A percentile compares a stretch with the other conserved stretches of the same genome.
Evolutionary conservation across 2,329 filamentous ascomycete genomes (phyloP).

Genomic region (Macrophomina tecta): DNA sequence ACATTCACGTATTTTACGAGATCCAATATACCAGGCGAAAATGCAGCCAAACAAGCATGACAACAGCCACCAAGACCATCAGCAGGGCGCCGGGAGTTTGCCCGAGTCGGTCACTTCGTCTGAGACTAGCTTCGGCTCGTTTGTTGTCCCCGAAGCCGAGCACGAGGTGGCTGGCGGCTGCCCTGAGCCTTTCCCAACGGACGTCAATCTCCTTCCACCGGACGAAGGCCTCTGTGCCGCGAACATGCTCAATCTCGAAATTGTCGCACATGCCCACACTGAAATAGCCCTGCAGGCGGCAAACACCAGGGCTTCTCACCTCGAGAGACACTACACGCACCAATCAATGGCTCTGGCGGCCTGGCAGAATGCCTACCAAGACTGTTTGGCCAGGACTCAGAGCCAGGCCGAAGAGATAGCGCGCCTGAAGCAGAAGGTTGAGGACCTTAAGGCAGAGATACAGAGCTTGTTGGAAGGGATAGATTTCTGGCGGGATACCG

Average conservation of each 20-base stretch:
- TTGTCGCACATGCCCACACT: background rate
- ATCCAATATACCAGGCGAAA: background rate
- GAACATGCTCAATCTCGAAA: conserved; percentile 4
- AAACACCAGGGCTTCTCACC: background rate
- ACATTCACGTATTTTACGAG: too few species aligned
- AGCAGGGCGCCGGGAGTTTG: background rate
- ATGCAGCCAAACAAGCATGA: background rate
- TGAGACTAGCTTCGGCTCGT: conserved; percentile 1
- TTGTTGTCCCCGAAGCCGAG: background rate
- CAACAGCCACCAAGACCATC: background rate
- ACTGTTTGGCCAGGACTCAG: background rate
- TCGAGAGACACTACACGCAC: conserved; percentile 2
- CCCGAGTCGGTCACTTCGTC: background rate
- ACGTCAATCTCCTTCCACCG: conserved; percentile 2
- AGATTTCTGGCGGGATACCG: background rate
- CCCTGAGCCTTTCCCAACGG: background rate
- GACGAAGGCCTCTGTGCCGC: background rate
- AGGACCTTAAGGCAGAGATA: background rate
- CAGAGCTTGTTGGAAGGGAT: background rate
- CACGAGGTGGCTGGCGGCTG: background rate
- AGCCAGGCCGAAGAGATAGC: background rate
- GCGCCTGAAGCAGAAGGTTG: background rate
- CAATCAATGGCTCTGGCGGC: background rate
- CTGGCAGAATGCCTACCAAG: conserved; percentile 8
- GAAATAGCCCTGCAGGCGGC: background rate